Evolutionary conservation across 345 rosid genomes (phyloP).

Genomic region (Ceriops decandra): DNA sequence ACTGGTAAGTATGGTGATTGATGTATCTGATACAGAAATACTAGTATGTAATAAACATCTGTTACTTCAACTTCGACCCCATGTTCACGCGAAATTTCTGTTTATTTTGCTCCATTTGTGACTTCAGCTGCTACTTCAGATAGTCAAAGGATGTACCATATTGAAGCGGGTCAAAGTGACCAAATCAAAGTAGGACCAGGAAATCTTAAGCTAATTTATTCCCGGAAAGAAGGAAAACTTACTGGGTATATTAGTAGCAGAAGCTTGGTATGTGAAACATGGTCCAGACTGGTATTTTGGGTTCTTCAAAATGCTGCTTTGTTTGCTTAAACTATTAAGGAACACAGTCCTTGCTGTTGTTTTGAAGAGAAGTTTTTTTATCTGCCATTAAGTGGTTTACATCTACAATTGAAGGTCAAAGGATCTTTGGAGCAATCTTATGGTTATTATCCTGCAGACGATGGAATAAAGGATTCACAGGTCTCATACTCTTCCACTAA

Average conservation of each 20-base stretch:
- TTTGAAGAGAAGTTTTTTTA: constrained; percentile 1
- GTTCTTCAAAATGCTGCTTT: neutral
- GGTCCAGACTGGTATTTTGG: neutral
- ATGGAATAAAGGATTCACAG: constrained; percentile 81
- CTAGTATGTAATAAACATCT: no score
- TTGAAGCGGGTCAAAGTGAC: constrained; percentile 39
- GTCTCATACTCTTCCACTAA: constrained; percentile 24
- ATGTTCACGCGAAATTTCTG: constrained; percentile 5
- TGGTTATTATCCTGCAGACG: constrained; percentile 73
- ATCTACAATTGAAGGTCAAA: constrained; percentile 18
- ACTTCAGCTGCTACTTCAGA: constrained; percentile 17
- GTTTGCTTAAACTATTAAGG: neutral
- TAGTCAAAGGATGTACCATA: constrained; percentile 7
- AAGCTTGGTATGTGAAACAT: constrained; percentile 40
- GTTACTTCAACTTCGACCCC: neutral
- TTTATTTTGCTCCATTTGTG: neutral
- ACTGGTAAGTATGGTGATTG: constrained; percentile 41
- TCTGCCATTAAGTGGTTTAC: neutral
- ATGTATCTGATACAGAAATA: neutral
- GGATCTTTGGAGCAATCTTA: constrained; percentile 55
- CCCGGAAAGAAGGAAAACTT: constrained; percentile 55
- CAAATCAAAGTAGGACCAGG: constrained; percentile 74
- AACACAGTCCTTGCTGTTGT: constrained; percentile 9
- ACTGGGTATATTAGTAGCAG: constrained; percentile 48
- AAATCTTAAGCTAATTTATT: constrained; percentile 59